phyloP scores from a whole-genome alignment of 164 flowering plant genomes.

The Santalum album region DNA sequence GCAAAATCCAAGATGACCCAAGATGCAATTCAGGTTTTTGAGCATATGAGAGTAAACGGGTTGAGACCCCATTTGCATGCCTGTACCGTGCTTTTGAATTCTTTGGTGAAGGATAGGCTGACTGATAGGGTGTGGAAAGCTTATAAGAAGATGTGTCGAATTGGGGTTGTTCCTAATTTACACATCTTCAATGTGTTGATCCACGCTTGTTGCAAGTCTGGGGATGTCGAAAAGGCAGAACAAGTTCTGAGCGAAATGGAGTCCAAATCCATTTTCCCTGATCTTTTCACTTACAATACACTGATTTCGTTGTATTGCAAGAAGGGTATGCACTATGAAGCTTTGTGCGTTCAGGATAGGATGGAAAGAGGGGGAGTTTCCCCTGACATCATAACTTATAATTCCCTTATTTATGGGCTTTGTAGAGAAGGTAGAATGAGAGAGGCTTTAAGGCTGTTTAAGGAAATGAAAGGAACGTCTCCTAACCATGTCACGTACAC shows the following conservation, averaged over 20 bases:
- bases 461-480: conserved; percentile 53
- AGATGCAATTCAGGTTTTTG: conserved; percentile 75
- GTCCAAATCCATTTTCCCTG: conserved; percentile 38
- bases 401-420: conserved; percentile 67
- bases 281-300: conserved; percentile 69
- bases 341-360: conserved; percentile 57
- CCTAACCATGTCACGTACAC: conserved; percentile 82
- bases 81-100: conserved; percentile 62
- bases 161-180: conserved; percentile 61
- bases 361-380: conserved; percentile 61
- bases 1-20: conserved; percentile 51
- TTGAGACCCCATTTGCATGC: conserved; percentile 71
- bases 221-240: conserved; percentile 71
- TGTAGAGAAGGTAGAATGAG: conserved; percentile 85
- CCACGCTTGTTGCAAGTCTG: conserved; percentile 74
- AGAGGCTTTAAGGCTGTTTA: conserved; percentile 66
- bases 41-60: conserved; percentile 47
- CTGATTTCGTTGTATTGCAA: conserved; percentile 73
- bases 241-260: conserved; percentile 61
- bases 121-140: conserved; percentile 63
- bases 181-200: conserved; percentile 77
- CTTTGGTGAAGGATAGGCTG: conserved; percentile 56
- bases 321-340: conserved; percentile 88
- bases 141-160: conserved; percentile 47
- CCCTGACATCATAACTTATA: conserved; percentile 82